These are phyloP conservation scores for Pythium pyrilobum DNA, from an alignment of 352 stramenopile genomes.

Conservation along the genomic window DNA sequence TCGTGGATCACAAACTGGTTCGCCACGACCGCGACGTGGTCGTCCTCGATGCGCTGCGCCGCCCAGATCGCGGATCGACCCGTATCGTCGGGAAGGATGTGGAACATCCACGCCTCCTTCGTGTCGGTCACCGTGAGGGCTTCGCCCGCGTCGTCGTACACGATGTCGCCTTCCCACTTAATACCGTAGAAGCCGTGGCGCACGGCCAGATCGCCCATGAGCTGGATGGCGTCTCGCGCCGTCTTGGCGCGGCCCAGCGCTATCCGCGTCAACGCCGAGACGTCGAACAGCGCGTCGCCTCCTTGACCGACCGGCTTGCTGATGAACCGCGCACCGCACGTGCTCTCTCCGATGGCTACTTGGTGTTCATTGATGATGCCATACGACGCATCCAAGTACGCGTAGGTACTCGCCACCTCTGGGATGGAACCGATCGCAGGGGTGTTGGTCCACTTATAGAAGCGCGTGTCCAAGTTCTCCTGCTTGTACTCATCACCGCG, in stretches of 20 bases:
- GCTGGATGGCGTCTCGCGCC: slow-evolving; percentile 72
- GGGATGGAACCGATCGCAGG: slow-evolving; percentile 63
- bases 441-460: slow-evolving; percentile 64
- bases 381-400: slow-evolving; percentile 77
- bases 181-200: slow-evolving; percentile 93
- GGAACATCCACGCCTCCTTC: slow-evolving; percentile 93
- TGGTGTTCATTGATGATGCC: slow-evolving; percentile 84
- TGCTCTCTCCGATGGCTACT: slow-evolving; percentile 79
- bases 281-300: slow-evolving; percentile 87
- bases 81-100: slow-evolving; percentile 93
- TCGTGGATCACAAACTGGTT: slow-evolving; percentile 95
- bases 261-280: slow-evolving; percentile 83
- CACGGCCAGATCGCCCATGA: slow-evolving; percentile 93
- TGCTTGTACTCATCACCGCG: slow-evolving; percentile 55
- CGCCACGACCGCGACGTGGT: slow-evolving; percentile 81
- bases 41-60: slow-evolving; percentile 87
- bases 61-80: slow-evolving; percentile 91
- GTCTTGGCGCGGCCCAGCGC: slow-evolving; percentile 83
- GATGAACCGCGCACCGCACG: slow-evolving; percentile 57
- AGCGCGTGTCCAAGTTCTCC: slow-evolving; percentile 60
- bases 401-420: slow-evolving; percentile 56
- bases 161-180: slow-evolving; percentile 58
- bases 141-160: slow-evolving; percentile 81
- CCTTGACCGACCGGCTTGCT: slow-evolving; percentile 57
- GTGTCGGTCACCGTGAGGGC: slow-evolving; percentile 89